Evolutionary conservation across 2,329 filamentous ascomycete species (phyloP).

Genomic region (Annulohypoxylon truncatum): DNA sequence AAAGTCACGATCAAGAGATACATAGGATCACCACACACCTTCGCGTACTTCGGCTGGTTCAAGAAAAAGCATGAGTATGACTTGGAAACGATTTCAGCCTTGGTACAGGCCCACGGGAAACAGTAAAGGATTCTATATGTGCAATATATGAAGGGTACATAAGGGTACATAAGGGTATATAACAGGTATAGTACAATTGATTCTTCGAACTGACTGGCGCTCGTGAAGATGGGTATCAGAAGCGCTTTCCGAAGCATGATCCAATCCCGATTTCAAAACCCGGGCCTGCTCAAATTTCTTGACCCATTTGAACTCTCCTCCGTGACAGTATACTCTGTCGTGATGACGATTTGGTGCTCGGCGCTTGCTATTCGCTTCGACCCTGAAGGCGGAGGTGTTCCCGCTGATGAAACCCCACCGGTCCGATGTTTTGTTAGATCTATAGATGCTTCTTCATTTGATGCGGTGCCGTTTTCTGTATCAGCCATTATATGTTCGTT

Average conservation of each 20-base stretch:
- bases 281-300: not conserved
- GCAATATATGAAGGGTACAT: not conserved
- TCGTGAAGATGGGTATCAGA: not conserved
- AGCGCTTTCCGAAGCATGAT: not conserved
- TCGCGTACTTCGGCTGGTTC: slow-evolving; percentile 52
- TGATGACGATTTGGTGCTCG: slow-evolving; percentile 32
- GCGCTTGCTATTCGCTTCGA: not conserved
- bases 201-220: not conserved
- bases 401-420: not conserved
- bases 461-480: not conserved
- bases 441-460: slow-evolving; percentile 16
- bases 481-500: slow-evolving; percentile 37
- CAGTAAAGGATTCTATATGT: not conserved
- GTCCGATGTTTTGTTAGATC: slow-evolving; percentile 21
- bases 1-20: slow-evolving; percentile 61
- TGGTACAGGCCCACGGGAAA: slow-evolving; percentile 48
- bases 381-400: not conserved
- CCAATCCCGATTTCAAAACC: not conserved
- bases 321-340: slow-evolving; percentile 39
- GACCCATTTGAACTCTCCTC: slow-evolving; percentile 5
- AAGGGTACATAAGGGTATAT: not conserved
- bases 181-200: not conserved
- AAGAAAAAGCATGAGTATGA: slow-evolving; percentile 51
- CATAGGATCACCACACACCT: slow-evolving; percentile 60
- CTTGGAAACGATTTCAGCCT: slow-evolving; percentile 47